Evolutionary conservation across 2,329 filamentous ascomycete species (phyloP).

Genomic region (Arthrobotrys pseudoclavata): DNA sequence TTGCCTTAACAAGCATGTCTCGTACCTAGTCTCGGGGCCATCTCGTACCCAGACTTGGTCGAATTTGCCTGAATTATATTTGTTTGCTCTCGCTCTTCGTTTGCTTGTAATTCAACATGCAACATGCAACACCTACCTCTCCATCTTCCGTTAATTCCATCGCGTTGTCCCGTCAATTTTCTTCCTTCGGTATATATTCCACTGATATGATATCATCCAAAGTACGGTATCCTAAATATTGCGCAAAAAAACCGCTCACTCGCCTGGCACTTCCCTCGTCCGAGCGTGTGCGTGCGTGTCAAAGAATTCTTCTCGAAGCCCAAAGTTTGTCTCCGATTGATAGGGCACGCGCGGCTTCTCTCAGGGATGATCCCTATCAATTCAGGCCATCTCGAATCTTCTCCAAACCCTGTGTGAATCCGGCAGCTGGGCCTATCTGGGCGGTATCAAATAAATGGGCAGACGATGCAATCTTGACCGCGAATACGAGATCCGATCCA

Average conservation of each 20-base stretch:
- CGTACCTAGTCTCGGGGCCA: too few species aligned
- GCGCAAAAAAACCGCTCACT: not conserved
- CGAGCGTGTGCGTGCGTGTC: not conserved
- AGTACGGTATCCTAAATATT: not conserved
- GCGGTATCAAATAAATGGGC: constrained; percentile 33
- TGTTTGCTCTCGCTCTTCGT: not conserved
- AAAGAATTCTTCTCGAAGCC: constrained; percentile 17
- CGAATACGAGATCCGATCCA: constrained; percentile 39
- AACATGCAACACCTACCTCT: not conserved
- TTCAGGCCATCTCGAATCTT: constrained; percentile 27
- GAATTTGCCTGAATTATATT: too few species aligned
- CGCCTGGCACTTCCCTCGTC: not conserved
- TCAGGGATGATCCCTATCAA: constrained; percentile 42
- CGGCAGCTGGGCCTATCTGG: constrained; percentile 30
- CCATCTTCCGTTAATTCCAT: too few species aligned
- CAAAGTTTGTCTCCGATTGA: constrained; percentile 29
- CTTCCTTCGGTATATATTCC: too few species aligned
- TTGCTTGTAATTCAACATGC: not conserved
- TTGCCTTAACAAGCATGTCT: too few species aligned
- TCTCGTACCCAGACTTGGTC: too few species aligned
- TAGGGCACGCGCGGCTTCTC: constrained; percentile 28
- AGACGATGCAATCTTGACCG: constrained; percentile 3
- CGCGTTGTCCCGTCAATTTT: too few species aligned
- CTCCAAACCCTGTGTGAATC: constrained; percentile 29
- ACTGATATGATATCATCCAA: not conserved